phyloP scores from a whole-genome alignment of 2,329 filamentous ascomycete genomes.

The Achaetomium macrosporum region DNA sequence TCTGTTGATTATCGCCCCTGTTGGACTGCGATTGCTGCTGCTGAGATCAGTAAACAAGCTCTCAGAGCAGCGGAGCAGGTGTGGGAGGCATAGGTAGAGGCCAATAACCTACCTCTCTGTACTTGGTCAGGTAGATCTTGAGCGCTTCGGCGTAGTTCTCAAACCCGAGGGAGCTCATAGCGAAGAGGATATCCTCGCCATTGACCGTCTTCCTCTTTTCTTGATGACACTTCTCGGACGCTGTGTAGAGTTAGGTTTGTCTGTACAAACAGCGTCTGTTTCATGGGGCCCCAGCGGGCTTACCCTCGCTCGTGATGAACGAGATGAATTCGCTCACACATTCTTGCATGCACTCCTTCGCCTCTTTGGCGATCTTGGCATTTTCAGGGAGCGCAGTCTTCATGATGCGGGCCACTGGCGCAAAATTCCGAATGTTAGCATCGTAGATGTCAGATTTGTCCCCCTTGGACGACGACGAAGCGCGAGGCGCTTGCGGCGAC shows the following conservation, averaged over 20 bases:
- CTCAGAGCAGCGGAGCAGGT: neutral
- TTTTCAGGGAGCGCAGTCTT: constrained; percentile 96
- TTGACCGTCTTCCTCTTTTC: constrained; percentile 99
- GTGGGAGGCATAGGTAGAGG: neutral
- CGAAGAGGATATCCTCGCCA: constrained; percentile 96
- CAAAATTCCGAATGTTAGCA: constrained; percentile 93
- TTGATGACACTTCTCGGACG: constrained; percentile 98
- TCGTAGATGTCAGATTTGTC: constrained; percentile 56
- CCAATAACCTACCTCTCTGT: constrained; percentile 71
- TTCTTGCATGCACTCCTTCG: constrained; percentile 99
- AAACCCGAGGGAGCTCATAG: constrained; percentile 97
- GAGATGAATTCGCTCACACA: constrained; percentile 99
- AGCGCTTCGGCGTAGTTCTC: constrained; percentile 98
- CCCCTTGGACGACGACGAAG: constrained; percentile 37
- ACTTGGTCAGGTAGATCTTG: constrained; percentile 96
- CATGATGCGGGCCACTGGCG: constrained; percentile 98
- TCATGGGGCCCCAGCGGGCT: constrained; percentile 30
- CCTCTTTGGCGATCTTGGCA: constrained; percentile 97
- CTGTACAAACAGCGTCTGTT: constrained; percentile 7
- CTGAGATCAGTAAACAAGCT: constrained; percentile 30
- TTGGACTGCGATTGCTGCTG: constrained; percentile 70
- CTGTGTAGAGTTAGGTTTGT: constrained; percentile 43
- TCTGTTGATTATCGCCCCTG: constrained; percentile 51
- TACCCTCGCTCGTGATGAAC: constrained; percentile 98
- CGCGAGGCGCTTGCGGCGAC: constrained; percentile 39